Evolutionary conservation across 2,329 filamentous ascomycete species (phyloP), one percentile per base, ranked within the genome.

Genomic region (Magnaporthiopsis poae): DNA sequence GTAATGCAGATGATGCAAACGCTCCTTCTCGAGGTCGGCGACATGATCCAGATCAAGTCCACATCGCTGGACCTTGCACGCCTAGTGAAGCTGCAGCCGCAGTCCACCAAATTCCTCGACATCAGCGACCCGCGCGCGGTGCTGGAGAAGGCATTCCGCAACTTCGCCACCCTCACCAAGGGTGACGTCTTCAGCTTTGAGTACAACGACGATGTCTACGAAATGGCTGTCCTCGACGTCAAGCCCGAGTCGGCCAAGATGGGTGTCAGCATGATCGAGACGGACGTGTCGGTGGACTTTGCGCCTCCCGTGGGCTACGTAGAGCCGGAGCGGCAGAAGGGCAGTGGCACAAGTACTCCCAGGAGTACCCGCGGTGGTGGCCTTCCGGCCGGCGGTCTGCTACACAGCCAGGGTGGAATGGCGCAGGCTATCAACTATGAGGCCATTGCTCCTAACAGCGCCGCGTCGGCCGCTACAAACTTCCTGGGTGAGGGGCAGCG

Each of bases 71-170:
- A 93, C 64, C 88, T 94, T 0, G 95, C 95, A 46, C 89, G 88
- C 69, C 89, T 96, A 77, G 96, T 99, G 80, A 99, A 99, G 79
- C 86, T 99, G 11, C 94, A 99, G 80, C 91, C 95, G 0, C 95
- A 99, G 78, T 93, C 91, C 29, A 88, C 90, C 65, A 90, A 89
- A 72, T 99, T 99, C 78, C 89, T 99, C 69, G 94, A 98, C 62
- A 98, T 99, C 75, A 94, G 90, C 72, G 95, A 99, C 73, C 95
- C 95, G 29, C 97, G 96, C 79, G 95, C 95, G 60, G 95, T 99
- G 15, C 87, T 99, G 36, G 95, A 99, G 79, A 95, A 95, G 72
- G 94, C 92, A 0, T 97, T 99, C 79, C 89, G 94, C 61, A 96
- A 96, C 78, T 99, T 98, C 79, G 91, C 93, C 21, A 94, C 94